Evolutionary conservation across 2,329 filamentous ascomycete genomes (phyloP).

Genomic region (Orbilia oligospora): DNA sequence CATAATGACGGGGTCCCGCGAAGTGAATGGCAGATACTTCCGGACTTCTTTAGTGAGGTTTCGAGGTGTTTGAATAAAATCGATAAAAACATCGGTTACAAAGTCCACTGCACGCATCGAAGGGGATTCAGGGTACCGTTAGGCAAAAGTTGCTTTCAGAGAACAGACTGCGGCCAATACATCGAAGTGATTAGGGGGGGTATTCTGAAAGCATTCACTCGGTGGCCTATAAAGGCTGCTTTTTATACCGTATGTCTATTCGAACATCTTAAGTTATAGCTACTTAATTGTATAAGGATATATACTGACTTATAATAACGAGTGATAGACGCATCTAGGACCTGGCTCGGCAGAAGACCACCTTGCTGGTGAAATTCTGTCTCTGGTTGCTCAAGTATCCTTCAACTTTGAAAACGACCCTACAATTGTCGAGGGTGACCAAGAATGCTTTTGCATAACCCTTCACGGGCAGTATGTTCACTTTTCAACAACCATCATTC

Average conservation of each 20-base stretch:
- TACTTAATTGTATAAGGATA: no score
- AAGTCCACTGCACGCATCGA: constrained; percentile 50
- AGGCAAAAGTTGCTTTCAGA: constrained; percentile 42
- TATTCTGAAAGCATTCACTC: constrained; percentile 37
- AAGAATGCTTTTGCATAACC: constrained; percentile 54
- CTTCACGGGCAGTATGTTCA: constrained; percentile 58
- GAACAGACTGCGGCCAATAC: constrained; percentile 53
- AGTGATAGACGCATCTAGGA: constrained; percentile 40
- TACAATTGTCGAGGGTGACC: constrained; percentile 45
- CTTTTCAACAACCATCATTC: constrained; percentile 39
- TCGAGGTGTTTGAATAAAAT: constrained; percentile 49
- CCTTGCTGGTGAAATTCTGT: constrained; percentile 50
- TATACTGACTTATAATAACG: neutral
- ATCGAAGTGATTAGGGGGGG: constrained; percentile 49
- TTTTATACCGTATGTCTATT: constrained; percentile 48
- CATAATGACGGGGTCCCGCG: constrained; percentile 29
- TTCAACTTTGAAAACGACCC: constrained; percentile 59
- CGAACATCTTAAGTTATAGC: no score
- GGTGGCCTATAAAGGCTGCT: constrained; percentile 51
- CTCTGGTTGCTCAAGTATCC: constrained; percentile 50
- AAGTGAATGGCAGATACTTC: constrained; percentile 49
- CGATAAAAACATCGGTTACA: constrained; percentile 48
- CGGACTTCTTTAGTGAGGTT: constrained; percentile 54
- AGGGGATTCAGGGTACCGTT: constrained; percentile 50
- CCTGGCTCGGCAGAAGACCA: constrained; percentile 40